phyloP scores from a whole-genome alignment of 1,284 basidiomycete genomes.

The Boletus sp. region DNA sequence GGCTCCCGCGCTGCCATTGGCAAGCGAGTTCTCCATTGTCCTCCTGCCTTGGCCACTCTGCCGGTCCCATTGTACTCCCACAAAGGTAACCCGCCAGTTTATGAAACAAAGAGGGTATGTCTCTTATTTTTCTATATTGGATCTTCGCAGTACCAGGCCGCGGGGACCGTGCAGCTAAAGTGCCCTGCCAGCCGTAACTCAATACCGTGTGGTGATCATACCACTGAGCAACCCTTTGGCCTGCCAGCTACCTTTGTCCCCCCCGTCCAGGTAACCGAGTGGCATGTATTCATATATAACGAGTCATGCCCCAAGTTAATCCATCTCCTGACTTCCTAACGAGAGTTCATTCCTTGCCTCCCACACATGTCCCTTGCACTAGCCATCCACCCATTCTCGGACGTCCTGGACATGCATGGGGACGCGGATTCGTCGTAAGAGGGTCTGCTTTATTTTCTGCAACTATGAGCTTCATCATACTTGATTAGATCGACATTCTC shows the following conservation, averaged over 20 bases:
- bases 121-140: neutral
- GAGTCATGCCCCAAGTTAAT: neutral
- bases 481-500: slow-evolving; percentile 66
- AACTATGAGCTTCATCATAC: slow-evolving; percentile 4
- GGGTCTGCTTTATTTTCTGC: slow-evolving; percentile 10
- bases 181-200: slow-evolving; percentile 2
- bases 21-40: slow-evolving; percentile 34
- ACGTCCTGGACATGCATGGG: slow-evolving; percentile 64
- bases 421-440: slow-evolving; percentile 63
- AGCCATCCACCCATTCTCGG: slow-evolving; percentile 54
- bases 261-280: slow-evolving; percentile 28
- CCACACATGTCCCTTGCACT: slow-evolving; percentile 59
- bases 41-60: slow-evolving; percentile 13
- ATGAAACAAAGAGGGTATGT: slow-evolving; percentile 27
- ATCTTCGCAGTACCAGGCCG: neutral
- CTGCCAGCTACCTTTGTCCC: slow-evolving; percentile 31
- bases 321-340: slow-evolving; percentile 11
- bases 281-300: slow-evolving; percentile 30
- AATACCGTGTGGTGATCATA: slow-evolving; percentile 1
- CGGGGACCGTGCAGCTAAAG: neutral
- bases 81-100: slow-evolving; percentile 27
- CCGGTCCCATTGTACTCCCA: slow-evolving; percentile 28
- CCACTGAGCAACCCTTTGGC: slow-evolving; percentile 7
- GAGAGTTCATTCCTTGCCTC: slow-evolving; percentile 15
- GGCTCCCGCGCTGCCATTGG: slow-evolving; percentile 1